Evolutionary conservation across 2,329 filamentous ascomycete genomes (phyloP).

Genomic region (Pseudogymnoascus sp.): DNA sequence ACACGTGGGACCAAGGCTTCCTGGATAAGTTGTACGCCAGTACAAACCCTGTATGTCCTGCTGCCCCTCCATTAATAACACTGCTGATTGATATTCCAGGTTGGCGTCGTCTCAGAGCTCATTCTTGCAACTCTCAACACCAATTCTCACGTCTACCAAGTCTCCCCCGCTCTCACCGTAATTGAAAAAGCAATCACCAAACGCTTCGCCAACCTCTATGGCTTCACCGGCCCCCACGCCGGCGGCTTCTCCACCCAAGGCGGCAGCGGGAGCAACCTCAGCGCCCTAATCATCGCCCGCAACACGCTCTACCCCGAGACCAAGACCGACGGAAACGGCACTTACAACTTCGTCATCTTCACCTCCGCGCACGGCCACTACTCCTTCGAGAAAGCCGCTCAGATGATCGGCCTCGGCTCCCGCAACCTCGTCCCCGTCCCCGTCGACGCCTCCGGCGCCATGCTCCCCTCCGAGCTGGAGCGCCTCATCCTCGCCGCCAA

Average conservation of each 20-base stretch:
- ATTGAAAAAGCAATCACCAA: conserved; percentile 78
- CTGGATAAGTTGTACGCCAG: conserved; percentile 91
- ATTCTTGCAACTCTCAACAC: conserved; percentile 83
- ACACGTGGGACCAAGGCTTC: conserved; percentile 98
- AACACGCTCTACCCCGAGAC: conserved; percentile 77
- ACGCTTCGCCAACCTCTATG: conserved; percentile 68
- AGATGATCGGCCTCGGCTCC: conserved; percentile 77
- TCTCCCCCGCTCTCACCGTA: conserved; percentile 79
- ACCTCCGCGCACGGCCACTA: conserved; percentile 90
- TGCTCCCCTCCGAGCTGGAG: conserved; percentile 61
- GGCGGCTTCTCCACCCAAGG: conserved; percentile 69
- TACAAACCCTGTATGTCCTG: conserved; percentile 62
- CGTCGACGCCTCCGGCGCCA: conserved; percentile 64
- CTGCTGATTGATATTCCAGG: conserved; percentile 34
- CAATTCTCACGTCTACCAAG: conserved; percentile 62
- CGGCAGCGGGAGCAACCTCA: conserved; percentile 76
- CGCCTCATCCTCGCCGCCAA: conserved; percentile 55
- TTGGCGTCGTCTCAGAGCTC: conserved; percentile 78
- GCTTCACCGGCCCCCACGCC: conserved; percentile 58
- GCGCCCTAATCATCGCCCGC: conserved; percentile 77
- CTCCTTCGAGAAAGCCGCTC: conserved; percentile 88
- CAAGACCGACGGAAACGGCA: conserved; percentile 63
- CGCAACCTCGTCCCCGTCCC: conserved; percentile 65
- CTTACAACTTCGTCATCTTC: conserved; percentile 68
- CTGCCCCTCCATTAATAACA: neutral